These are phyloP conservation scores for Komagataea norvegica DNA, from an alignment of 1,139 yeast genomes.

Conservation along the genomic window DNA sequence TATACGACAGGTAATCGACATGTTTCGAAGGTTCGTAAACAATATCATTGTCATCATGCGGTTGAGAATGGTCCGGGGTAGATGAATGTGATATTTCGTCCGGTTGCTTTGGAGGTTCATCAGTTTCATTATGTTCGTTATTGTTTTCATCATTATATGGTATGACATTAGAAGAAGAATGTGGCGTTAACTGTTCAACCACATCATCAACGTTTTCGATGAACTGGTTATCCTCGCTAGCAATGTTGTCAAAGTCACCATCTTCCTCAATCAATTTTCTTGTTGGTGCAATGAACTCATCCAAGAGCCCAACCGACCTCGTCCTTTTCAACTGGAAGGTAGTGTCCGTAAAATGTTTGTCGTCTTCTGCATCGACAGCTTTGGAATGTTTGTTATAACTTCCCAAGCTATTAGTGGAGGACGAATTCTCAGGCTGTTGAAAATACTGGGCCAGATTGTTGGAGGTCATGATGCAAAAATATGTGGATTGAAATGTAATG, in stretches of 20 bases:
- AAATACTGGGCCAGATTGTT: constrained; percentile 23
- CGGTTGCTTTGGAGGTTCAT: too few relatives aligned
- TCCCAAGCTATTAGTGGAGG: constrained; percentile 9
- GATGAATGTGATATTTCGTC: constrained; percentile 31
- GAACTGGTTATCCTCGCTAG: constrained; percentile 22
- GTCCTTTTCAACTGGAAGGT: constrained; percentile 79
- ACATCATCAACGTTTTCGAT: constrained; percentile 25
- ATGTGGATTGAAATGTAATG: background rate
- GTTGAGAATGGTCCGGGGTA: constrained; percentile 36
- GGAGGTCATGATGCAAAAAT: constrained; percentile 11
- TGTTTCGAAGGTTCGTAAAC: constrained; percentile 79
- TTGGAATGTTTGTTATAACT: constrained; percentile 40
- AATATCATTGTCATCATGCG: constrained; percentile 84
- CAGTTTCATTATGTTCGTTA: constrained; percentile 20
- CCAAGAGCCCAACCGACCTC: constrained; percentile 76
- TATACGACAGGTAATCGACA: constrained; percentile 90
- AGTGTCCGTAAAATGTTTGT: constrained; percentile 64
- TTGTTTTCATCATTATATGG: constrained; percentile 16
- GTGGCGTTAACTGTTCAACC: too few relatives aligned
- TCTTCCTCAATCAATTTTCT: constrained; percentile 29
- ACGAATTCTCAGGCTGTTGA: constrained; percentile 15
- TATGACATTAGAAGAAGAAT: constrained; percentile 17
- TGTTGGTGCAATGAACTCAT: constrained; percentile 54
- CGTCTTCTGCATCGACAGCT: constrained; percentile 67
- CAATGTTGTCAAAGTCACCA: constrained; percentile 16